Evolutionary conservation across 2,329 filamentous ascomycete species (phyloP), one percentile per base, ranked within the genome.

Genomic region (Gyromitra esculenta): DNA sequence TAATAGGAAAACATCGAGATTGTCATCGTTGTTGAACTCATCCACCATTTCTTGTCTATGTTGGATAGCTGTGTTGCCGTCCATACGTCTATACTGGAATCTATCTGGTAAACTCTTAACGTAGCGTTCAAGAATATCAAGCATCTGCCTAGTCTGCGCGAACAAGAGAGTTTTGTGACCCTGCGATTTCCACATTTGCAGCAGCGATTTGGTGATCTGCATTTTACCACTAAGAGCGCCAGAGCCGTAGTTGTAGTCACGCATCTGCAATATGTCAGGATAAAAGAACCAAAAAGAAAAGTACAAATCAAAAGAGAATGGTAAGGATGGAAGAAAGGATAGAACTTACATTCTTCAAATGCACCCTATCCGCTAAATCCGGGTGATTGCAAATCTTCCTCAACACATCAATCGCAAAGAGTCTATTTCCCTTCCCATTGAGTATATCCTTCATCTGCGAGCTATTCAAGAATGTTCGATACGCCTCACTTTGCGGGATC

Each of bases 381-480:
- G 96, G 96, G 81, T 99, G 96, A 79, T 99, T 99, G 85, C 95
- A 98, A 70, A 99, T 95, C 84, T 99, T 99, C 66, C 96, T 91
- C 50, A 99, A 86, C 35, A 94, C 91, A 80, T 97, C 94, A 78
- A 99, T 93, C 6, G 95, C 96, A 80, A 91, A 97, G 0, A 99
- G 86, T 1, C 93, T 91, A 81, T 97, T 92, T 2, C 91, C 88
- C 76, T 89, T 91, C 50, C 90, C 90, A 60, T 87, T 89, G 52
- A 95, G 84, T 72, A 98, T 97, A 0, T 91, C 90, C n/a, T 87
- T 88, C 87, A 97, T 94, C 57, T 97, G 94, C 52, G 92, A 89
- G 0, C 94, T 97, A 18, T 86, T 86, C 1, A 98, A 85, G 80
- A 97, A 98, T 4, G 87, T 86, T 82, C 94, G 89, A 80, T 99